Evolutionary conservation across 2,329 filamentous ascomycete species (phyloP).

Genomic region (Cercospora sp.): DNA sequence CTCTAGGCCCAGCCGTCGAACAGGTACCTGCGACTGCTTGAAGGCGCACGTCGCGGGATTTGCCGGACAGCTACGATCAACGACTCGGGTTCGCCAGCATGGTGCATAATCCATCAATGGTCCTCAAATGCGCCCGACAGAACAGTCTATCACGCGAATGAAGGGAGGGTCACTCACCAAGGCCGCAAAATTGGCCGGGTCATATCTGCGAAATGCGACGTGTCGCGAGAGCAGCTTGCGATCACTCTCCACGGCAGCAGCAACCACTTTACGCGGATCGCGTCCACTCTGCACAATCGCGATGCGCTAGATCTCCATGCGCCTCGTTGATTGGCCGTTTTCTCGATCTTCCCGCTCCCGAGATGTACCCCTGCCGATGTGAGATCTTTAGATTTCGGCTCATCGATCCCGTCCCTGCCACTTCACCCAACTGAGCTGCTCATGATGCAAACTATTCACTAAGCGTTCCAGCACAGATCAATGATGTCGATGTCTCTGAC

Average conservation of each 20-base stretch:
- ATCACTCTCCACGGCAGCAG: not conserved
- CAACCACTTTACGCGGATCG: constrained; percentile 12
- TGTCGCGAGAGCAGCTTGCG: not conserved
- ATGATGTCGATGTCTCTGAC: constrained; percentile 24
- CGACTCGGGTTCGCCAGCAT: not conserved
- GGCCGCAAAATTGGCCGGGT: not conserved
- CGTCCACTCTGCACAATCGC: not conserved
- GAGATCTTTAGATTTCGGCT: constrained; percentile 6
- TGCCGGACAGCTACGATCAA: not conserved
- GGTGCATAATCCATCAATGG: not conserved
- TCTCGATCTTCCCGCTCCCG: constrained; percentile 7
- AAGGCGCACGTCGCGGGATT: not conserved
- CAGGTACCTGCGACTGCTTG: not conserved
- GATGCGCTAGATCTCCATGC: not conserved
- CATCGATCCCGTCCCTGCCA: constrained; percentile 10
- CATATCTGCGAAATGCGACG: not conserved
- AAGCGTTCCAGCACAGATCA: constrained; percentile 16
- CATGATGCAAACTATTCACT: constrained; percentile 19
- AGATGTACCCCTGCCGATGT: constrained; percentile 3
- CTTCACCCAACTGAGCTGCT: constrained; percentile 17
- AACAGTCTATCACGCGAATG: not conserved
- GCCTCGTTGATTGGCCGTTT: not conserved
- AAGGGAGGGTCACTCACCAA: not conserved
- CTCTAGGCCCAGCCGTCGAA: not conserved
- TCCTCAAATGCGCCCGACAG: not conserved